Base-by-base conservation (phyloP, 2,329 filamentous ascomycete genomes). In the Magnaporthiopsis poae region DNA sequence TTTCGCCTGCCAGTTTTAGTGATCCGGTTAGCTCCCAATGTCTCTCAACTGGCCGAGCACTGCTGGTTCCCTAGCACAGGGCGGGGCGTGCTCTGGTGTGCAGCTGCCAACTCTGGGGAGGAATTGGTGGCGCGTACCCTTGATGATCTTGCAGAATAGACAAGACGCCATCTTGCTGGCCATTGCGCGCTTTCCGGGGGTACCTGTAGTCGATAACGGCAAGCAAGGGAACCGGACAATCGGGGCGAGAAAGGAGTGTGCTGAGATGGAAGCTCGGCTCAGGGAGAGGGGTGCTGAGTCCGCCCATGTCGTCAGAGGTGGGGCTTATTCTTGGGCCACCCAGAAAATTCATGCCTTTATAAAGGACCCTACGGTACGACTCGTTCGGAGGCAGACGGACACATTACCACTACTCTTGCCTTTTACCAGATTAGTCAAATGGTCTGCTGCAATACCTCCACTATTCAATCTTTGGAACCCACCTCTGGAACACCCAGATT, bases 121-220 rank as follows among this genome's bases (percentile, higher is more conserved):
- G 13, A 11, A 12, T 63, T 70, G 68, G 71, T 61, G 27, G 59
- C 56, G 35, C 74, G 68, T 74, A 83, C 94, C 94, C 85, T 96
- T 96, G 82, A 99, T 90, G 76, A 99, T 98, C 79, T 92, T 96
- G 85, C 95, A 99, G 82, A 99, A 99, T 75, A 98, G 92, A 77
- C 95, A 99, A 69, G 89, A 82, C 66, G 88, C 84, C 81, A 86
- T 85, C 68, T 72, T 80, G 67, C 70, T 76, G 56, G 72, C 68
- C 73, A 77, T 76, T 86, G 89, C 86, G 86, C 86, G 88, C 21
- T 60, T 63, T 63, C 11, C 21, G 36, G 25, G 27, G 60, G 11
- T 8, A 12, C 12, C 9, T 36, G 8, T 25, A 2, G 18, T 31
- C 31, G 31, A 31, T 31, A 31, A 56, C 2, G 21, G 2, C 21